Conservation (phyloP, 164 flowering plant genomes). For the Liriodendron chinense region DNA sequence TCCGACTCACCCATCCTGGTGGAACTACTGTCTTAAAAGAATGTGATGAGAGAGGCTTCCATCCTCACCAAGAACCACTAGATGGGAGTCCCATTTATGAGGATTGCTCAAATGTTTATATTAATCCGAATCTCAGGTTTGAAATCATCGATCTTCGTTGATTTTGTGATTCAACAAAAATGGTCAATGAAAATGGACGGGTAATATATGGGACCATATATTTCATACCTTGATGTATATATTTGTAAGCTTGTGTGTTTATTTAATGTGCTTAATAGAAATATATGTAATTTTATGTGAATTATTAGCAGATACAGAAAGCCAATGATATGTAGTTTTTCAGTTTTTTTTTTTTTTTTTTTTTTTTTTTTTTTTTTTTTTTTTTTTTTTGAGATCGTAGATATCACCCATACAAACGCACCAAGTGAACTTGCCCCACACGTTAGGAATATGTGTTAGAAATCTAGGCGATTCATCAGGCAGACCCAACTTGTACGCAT, state of each 20-base stretch:
- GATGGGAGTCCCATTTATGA: constrained; percentile 69
- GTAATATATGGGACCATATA: too few relatives aligned
- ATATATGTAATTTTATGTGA: too few relatives aligned
- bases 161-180: not conserved
- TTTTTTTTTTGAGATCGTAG: too few relatives aligned
- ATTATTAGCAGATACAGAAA: too few relatives aligned
- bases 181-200: not conserved
- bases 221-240: not conserved
- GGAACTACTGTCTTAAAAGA: constrained; percentile 56
- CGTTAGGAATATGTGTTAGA: too few relatives aligned
- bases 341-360: too few relatives aligned
- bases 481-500: too few relatives aligned
- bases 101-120: constrained; percentile 61
- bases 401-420: too few relatives aligned
- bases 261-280: not conserved
- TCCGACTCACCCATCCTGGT: constrained; percentile 59
- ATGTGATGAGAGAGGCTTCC: constrained; percentile 69
- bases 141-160: constrained; percentile 74
- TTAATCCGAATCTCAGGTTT: constrained; percentile 65
- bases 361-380: too few relatives aligned
- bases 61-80: constrained; percentile 54
- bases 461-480: too few relatives aligned
- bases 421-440: too few relatives aligned
- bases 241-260: not conserved
- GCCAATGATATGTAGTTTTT: too few relatives aligned